phyloP scores from a whole-genome alignment of 73 alveolate genomes.

The Tetrahymena malaccensis region DNA sequence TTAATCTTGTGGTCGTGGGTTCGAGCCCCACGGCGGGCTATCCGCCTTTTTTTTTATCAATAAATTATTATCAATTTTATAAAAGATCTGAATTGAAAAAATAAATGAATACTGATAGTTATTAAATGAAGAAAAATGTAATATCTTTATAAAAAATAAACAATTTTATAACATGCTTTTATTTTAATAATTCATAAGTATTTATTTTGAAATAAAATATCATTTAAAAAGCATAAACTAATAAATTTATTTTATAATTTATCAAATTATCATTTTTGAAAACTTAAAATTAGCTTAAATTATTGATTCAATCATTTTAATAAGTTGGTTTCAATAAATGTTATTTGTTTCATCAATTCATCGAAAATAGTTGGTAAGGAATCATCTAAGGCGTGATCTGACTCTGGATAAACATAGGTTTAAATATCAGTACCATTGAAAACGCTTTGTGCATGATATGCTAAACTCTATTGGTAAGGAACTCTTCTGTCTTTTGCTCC shows the following conservation, averaged over 20 bases:
- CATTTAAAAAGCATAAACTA: no score
- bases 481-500: constrained; percentile 37
- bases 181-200: no score
- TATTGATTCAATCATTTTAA: not conserved
- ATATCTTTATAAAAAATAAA: no score
- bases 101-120: no score
- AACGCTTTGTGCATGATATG: constrained; percentile 18
- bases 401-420: constrained; percentile 33
- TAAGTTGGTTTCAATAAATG: not conserved
- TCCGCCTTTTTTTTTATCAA: not conserved
- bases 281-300: no score
- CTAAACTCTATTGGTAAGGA: constrained; percentile 25
- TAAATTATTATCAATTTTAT: no score
- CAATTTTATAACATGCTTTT: no score
- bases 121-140: no score
- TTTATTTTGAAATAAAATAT: no score
- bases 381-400: constrained; percentile 23
- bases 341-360: not conserved
- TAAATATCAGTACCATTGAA: constrained; percentile 14
- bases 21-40: constrained; percentile 7
- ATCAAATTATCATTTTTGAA: no score
- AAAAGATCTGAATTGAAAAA: no score
- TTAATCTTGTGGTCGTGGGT: constrained; percentile 1
- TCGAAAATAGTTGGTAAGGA: constrained; percentile 15
- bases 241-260: no score